Base-by-base conservation (phyloP, 805 yeast species). In the Ogataea salicorniae region DNA sequence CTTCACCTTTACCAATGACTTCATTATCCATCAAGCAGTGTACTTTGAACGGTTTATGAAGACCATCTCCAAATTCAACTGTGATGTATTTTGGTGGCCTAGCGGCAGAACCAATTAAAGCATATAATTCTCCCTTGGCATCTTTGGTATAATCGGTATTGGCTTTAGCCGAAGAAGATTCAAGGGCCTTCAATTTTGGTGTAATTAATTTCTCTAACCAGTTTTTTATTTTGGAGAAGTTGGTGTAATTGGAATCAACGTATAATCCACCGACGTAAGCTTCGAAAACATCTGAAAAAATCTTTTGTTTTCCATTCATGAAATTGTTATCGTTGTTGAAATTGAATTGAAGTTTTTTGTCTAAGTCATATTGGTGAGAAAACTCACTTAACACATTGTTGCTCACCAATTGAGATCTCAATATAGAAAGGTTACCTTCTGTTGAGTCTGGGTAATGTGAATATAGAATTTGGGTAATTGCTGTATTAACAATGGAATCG, bases 221-320 rank as follows among this genome's bases (percentile, higher is more conserved):
- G 13, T 70, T 64, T 53, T 75, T 74, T 6, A 85, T 74, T 20
- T 65, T 72, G 2, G 69, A 62, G 43, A 76, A 68, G 50, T 80
- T 77, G 16, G 68, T 64, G 13, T 68, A 68, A 37, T 76, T 70
- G 9, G 58, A 46, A 52, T 87, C 95, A 20, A 79, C 71, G 7
- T 76, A 75, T 33, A 92, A 65, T 0, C 95, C 99, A 6, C 96
- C 98, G 41, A 94, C 75, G 56, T 92, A 92, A 0, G 98, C 97
- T 67, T 94, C 99, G 62, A 92, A 87, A 0, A 86, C 81, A 71
- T 92, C 99, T 0, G 98, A 96, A 59, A 76, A 77, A 4, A 86
- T 70, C 61, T 94, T 94, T 53, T 77, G 77, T 49, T 75, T 79
- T 8, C 87, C 87, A 34, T 70, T 68, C 29, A 67, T 62, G 45